Evolutionary conservation across 768 basidiomycete genomes (phyloP).

Genomic region (Lactarius vividus): DNA sequence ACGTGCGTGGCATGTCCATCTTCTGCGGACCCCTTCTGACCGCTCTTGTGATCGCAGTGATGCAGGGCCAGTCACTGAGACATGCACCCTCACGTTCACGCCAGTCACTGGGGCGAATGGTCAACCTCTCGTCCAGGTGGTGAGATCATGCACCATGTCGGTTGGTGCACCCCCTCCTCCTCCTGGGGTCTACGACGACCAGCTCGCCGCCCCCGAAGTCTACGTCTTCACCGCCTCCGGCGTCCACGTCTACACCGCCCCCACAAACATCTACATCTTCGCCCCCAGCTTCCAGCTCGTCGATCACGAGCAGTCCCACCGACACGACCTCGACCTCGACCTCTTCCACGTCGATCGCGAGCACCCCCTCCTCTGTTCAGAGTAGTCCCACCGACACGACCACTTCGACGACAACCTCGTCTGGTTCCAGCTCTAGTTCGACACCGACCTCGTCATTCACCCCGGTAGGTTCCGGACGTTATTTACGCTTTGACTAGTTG

Average conservation of each 20-base stretch:
- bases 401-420: constrained; percentile 8
- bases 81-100: constrained; percentile 37
- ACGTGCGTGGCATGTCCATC: constrained; percentile 39
- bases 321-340: too few species aligned
- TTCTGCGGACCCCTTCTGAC: neutral
- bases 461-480: neutral
- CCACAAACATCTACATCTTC: constrained; percentile 1
- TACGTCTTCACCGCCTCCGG: constrained; percentile 3
- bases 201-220: neutral
- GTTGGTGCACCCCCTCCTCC: constrained; percentile 8
- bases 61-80: constrained; percentile 36
- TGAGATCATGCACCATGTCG: constrained; percentile 33
- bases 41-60: constrained; percentile 21
- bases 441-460: neutral
- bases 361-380: too few species aligned
- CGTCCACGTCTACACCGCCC: constrained; percentile 10
- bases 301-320: too few species aligned
- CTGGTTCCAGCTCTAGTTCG: constrained; percentile 7
- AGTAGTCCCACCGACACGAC: neutral
- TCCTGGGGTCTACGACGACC: neutral
- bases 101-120: constrained; percentile 35
- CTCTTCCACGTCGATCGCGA: too few species aligned
- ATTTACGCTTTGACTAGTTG: neutral
- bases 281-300: neutral
- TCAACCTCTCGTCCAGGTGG: constrained; percentile 35